Evolutionary conservation across 352 stramenopile genomes (phyloP), one percentile per base, ranked within the genome.

Genomic region (Phytopythium aichiense): DNA sequence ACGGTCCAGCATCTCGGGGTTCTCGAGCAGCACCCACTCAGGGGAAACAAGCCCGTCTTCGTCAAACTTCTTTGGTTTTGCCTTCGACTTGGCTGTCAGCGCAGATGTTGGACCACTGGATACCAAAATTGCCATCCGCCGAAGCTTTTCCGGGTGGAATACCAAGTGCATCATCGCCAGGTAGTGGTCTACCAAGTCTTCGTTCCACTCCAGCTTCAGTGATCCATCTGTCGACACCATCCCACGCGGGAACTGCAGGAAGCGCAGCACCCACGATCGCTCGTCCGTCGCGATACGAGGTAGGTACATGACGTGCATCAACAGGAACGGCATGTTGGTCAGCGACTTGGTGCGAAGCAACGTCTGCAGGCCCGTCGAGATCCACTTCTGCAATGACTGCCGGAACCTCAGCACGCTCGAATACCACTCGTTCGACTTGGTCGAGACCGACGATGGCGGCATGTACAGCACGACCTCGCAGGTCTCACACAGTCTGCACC

Each of bases 271-370:
- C 87, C 87, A 95, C 9, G 80, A 89, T 0, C 87, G 73, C 46
- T 94, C 87, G 60, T 92, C 81, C 1, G 76, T 91, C 28, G 78
- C 79, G 37, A 95, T 86, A 2, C 82, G 81, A 33, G 87, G 87
- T 25, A 95, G 69, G 37, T 94, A 93, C 82, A 95, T 87, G 22
- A 87, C 64, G 63, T 95, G 87, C 83, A 93, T 91, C 18, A 95
- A 63, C 22, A 95, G 50, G 66, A 88, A 94, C 23, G 87, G 85
- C 80, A 92, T 88, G 51, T 91, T 93, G 48, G 74, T 77, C 37
- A 91, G 61, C 7, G 73, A 75, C 61, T 88, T 85, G 0, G 80
- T 79, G 4, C 80, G 72, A 48, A 92, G 71, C 12, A 95, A 62
- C 18, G 61, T 80, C 37, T 84, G 72, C 23, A 92, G 25, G 56